Evolutionary conservation across 148 eudicot genomes (phyloP), one percentile per base, ranked within the genome.

Genomic region (Salicornia ramosissima): DNA sequence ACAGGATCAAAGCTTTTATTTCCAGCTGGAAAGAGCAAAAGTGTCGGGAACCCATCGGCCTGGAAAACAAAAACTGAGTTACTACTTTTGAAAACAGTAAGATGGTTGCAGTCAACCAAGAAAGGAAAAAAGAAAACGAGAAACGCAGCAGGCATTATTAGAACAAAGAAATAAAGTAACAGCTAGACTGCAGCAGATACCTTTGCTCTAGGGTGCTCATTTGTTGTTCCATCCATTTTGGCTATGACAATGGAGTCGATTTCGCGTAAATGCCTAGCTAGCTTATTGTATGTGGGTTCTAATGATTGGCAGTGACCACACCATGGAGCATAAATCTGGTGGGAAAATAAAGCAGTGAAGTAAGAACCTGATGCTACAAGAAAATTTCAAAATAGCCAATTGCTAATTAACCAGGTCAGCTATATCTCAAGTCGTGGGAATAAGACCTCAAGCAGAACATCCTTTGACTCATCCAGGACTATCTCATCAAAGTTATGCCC

Each of bases 141-240:
- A 24, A 22, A 53, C 57, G 21, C 39, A 21, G 16, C 72, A 69
- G 11, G 45, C 26, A 4, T n/a, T 11, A 33, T n/a, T 6, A 33
- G 16, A 71, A 71, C n/a, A 22, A 30, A 5, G 42, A 39, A 11
- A 34, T 24, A 31, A 54, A 16, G 39, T 18, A 69, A 70, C 19
- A 43, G 55, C 55, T 14, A 62, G 18, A 24, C 49, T 62, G 22
- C 22, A 19, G 50, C 40, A 30, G 21, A 61, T 86, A 93, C 98
- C 98, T 88, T 93, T 13, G 85, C 94, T 56, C 77, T 83, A 1
- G 94, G 98, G 81, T 93, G 96, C 70, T 93, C 98, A 61, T 93
- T 93, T 69, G 98, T 90, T 65, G 96, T 93, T 74, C 98, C 98
- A 34, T 93, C 98, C 98, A 93, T 93, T 77, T 93, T 93, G 75